Evolutionary conservation across 1,284 basidiomycete species (phyloP).

Genomic region (Xerocomus amazonicus): DNA sequence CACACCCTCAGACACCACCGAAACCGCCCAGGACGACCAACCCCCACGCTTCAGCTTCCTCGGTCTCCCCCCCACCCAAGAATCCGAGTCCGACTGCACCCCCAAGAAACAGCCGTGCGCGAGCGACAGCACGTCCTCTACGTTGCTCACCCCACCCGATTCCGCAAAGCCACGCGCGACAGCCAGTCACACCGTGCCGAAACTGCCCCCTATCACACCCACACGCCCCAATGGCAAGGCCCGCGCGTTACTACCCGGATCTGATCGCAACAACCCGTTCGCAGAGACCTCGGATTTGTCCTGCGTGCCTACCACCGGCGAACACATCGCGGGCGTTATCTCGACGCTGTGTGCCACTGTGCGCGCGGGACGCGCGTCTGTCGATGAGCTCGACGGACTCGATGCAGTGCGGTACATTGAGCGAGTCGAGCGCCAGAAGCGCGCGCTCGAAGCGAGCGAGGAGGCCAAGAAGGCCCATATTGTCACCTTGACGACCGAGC

Average conservation of each 20-base stretch:
- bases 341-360: not conserved
- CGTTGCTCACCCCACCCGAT: slow-evolving; percentile 23
- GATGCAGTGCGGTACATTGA: slow-evolving; percentile 32
- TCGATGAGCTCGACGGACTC: slow-evolving; percentile 4
- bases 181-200: slow-evolving; percentile 21
- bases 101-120: slow-evolving; percentile 4
- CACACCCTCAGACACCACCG: slow-evolving; percentile 3
- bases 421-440: slow-evolving; percentile 39
- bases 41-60: slow-evolving; percentile 22
- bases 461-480: slow-evolving; percentile 40
- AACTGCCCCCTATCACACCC: not conserved
- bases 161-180: slow-evolving; percentile 6
- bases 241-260: too few species aligned
- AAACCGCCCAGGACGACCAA: not conserved
- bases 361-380: not conserved
- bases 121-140: not conserved
- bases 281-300: too few species aligned
- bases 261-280: too few species aligned
- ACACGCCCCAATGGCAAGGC: too few species aligned
- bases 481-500: slow-evolving; percentile 32
- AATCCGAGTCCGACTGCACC: slow-evolving; percentile 1
- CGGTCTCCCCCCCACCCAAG: slow-evolving; percentile 14
- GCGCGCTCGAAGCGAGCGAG: slow-evolving; percentile 37
- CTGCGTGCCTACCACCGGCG: slow-evolving; percentile 10
- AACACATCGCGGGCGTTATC: slow-evolving; percentile 15